phyloP scores from a whole-genome alignment of 768 basidiomycete genomes.

The Naganishia vaughanmartiniae region DNA sequence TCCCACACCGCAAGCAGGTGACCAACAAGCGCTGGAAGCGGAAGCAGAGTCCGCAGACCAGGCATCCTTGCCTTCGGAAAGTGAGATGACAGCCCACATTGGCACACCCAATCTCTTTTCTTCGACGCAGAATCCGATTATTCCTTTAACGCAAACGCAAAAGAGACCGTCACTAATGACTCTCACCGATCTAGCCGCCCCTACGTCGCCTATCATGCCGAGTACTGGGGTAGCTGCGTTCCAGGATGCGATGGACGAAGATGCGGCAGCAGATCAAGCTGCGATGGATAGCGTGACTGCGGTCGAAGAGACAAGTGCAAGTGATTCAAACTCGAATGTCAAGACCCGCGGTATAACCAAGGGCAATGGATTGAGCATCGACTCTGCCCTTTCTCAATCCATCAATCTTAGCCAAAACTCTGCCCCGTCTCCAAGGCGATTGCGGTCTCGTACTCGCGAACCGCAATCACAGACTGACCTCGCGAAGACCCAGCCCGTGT shows the following conservation, averaged over 20 bases:
- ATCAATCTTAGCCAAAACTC: background rate
- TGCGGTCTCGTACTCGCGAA: constrained; percentile 7
- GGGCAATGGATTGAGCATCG: background rate
- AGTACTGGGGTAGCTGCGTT: constrained; percentile 13
- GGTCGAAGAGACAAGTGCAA: background rate
- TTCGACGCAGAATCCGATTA: constrained; percentile 9
- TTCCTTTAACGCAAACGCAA: background rate
- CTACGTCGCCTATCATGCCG: constrained; percentile 8
- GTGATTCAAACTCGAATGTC: background rate
- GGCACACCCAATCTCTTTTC: constrained; percentile 8
- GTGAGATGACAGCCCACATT: background rate
- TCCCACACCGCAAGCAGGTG: background rate
- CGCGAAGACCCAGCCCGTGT: background rate
- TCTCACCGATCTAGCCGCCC: constrained; percentile 11
- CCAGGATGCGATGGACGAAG: constrained; percentile 22
- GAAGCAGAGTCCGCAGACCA: background rate
- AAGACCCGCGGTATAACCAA: background rate
- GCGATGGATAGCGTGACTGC: constrained; percentile 14
- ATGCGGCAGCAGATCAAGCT: constrained; percentile 15
- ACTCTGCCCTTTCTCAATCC: constrained; percentile 13
- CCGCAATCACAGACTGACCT: background rate
- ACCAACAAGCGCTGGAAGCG: background rate
- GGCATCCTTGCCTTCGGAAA: background rate
- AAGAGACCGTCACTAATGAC: background rate
- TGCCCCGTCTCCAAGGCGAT: background rate